phyloP scores from a whole-genome alignment of 768 basidiomycete species.

The Hygrocybe coccinea region DNA sequence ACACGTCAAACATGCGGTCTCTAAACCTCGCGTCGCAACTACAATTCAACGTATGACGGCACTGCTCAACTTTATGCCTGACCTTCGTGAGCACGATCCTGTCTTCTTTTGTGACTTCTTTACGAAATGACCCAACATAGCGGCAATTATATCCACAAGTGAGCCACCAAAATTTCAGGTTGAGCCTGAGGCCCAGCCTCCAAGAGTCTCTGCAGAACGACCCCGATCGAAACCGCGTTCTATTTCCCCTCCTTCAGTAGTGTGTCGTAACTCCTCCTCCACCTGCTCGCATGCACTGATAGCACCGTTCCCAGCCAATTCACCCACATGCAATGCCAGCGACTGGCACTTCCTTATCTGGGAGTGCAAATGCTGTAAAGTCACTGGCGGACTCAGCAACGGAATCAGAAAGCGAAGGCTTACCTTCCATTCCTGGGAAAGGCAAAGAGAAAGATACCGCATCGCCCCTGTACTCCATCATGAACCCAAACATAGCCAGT shows the following conservation, averaged over 20 bases:
- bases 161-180: conserved; percentile 42
- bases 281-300: background rate
- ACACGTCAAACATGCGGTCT: conserved; percentile 66
- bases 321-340: background rate
- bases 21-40: conserved; percentile 63
- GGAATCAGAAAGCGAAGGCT: conserved; percentile 38
- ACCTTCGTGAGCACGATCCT: conserved; percentile 49
- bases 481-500: conserved; percentile 8
- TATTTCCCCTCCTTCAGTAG: conserved; percentile 13
- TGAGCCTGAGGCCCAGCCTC: background rate
- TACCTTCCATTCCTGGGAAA: conserved; percentile 20
- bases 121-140: conserved; percentile 31
- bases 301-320: background rate
- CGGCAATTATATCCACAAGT: conserved; percentile 44
- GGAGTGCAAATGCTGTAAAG: background rate
- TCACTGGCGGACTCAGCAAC: conserved; percentile 42
- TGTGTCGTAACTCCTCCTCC: background rate
- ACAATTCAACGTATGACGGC: conserved; percentile 68
- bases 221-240: conserved; percentile 9
- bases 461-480: conserved; percentile 13
- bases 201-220: conserved; percentile 10
- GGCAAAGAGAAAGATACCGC: conserved; percentile 11
- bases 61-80: conserved; percentile 59
- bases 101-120: background rate
- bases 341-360: background rate